Base-by-base conservation (phyloP, 768 basidiomycete genomes). In the Clavaria fumosa region DNA sequence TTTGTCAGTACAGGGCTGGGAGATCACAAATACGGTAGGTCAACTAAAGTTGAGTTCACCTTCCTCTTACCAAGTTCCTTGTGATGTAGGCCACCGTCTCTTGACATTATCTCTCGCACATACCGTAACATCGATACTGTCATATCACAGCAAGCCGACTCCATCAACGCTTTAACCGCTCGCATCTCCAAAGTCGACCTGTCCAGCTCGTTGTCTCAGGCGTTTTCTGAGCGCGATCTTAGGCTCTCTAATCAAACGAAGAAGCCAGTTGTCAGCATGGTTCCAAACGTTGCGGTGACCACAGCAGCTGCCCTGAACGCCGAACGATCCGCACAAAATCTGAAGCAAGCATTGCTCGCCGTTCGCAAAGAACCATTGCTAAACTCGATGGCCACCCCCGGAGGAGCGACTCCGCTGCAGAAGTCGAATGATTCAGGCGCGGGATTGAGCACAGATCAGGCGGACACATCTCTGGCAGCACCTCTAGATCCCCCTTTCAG, bases 21-120 rank as follows among this genome's bases (percentile, higher is more conserved):
- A 75, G 69, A 45, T 70, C 75, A 5, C 57, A 60, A 2, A 54
- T 88, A 39, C 72, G 70, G 84, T 79, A 46, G 23, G 70, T 59
- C 10, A 20, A n/a, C n/a, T n/a, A n/a, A n/a, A n/a, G n/a, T n/a
- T n/a, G n/a, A n/a, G n/a, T n/a, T n/a, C n/a, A n/a, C n/a, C n/a
- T n/a, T n/a, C n/a, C n/a, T n/a, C n/a, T n/a, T n/a, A n/a, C n/a
- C n/a, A n/a, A n/a, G n/a, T n/a, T n/a, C n/a, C n/a, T n/a, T n/a
- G n/a, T n/a, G n/a, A n/a, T n/a, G n/a, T 49, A 91, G 88, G 45
- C 69, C 85, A 4, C 88, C 89, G 1, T 75, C 84, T 5, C 58
- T 95, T 35, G 90, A 91, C 48, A 78, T 81, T 1, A 71, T 93
- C 52, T 76, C 80, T 46, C 71, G 84, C 22, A 81, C 85, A 0